phyloP scores from a whole-genome alignment of 2,329 filamentous ascomycete genomes.

The Dothideomycetidae sp. region DNA sequence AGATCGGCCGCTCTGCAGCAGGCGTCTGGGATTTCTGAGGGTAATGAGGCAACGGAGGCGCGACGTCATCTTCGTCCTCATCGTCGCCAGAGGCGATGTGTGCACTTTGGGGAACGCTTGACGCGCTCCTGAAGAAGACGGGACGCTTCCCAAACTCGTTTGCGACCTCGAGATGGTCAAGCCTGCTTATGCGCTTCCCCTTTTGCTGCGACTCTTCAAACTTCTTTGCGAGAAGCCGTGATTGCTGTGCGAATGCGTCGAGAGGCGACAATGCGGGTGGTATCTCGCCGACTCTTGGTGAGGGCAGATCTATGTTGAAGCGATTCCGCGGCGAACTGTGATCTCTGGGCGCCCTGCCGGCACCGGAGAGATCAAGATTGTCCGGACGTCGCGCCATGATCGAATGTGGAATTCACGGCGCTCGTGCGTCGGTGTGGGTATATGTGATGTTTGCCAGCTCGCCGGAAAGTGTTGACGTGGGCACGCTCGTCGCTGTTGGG shows the following conservation, averaged over 20 bases:
- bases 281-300: conserved; percentile 41
- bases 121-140: conserved; percentile 66
- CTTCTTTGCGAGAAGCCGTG: conserved; percentile 71
- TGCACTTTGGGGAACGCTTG: conserved; percentile 37
- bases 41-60: conserved; percentile 15
- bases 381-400: conserved; percentile 13
- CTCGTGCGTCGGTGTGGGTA: conserved; percentile 4
- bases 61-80: conserved; percentile 26
- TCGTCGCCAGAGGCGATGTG: conserved; percentile 25
- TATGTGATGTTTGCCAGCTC: too few species aligned
- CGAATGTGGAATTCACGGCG: conserved; percentile 8
- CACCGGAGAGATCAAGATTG: conserved; percentile 13
- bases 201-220: conserved; percentile 60
- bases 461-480: neutral
- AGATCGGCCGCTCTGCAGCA: conserved; percentile 24
- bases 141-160: conserved; percentile 67
- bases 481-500: neutral
- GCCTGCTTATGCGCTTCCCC: conserved; percentile 67
- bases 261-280: conserved; percentile 86
- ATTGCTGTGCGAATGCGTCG: conserved; percentile 88
- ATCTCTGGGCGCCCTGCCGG: conserved; percentile 10
- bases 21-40: conserved; percentile 8
- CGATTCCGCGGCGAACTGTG: conserved; percentile 17
- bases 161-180: conserved; percentile 69
- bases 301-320: conserved; percentile 28